Conservation (phyloP, 306 rosid species). For the barrel medic (Medicago truncatula) region DNA sequence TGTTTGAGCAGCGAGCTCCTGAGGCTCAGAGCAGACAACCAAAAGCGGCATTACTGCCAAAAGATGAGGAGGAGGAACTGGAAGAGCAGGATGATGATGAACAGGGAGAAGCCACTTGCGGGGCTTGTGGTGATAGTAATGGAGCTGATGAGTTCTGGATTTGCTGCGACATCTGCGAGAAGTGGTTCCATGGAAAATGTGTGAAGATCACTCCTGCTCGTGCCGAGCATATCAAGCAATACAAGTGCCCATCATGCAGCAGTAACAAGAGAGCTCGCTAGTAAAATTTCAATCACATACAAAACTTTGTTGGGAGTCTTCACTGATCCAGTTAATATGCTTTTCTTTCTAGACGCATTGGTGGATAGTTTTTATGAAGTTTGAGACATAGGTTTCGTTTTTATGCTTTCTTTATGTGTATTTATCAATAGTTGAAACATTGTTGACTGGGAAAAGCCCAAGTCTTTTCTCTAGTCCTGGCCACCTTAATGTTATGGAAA, state of each 20-base stretch:
- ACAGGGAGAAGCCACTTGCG: constrained; percentile 81
- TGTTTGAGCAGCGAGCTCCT: constrained; percentile 57
- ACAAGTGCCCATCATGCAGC: constrained; percentile 96
- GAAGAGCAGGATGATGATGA: constrained; percentile 81
- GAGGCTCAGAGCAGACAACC: constrained; percentile 62
- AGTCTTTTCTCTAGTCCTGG: constrained; percentile 29
- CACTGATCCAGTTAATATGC: constrained; percentile 42
- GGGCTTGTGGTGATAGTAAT: constrained; percentile 81
- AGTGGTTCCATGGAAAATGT: constrained; percentile 93
- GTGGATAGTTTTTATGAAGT: constrained; percentile 42
- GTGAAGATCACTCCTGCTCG: constrained; percentile 88
- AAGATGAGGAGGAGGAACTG: constrained; percentile 66
- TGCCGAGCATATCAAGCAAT: constrained; percentile 91
- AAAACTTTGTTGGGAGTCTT: constrained; percentile 39
- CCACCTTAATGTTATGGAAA: background rate
- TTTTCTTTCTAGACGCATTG: constrained; percentile 40
- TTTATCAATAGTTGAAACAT: constrained; percentile 26
- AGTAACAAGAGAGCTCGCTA: constrained; percentile 80
- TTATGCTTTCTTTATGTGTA: constrained; percentile 25
- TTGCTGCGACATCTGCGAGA: constrained; percentile 87
- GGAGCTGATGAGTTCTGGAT: constrained; percentile 92
- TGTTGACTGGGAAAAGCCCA: constrained; percentile 29
- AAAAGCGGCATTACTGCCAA: constrained; percentile 48
- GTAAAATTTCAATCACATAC: constrained; percentile 29
- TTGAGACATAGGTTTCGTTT: constrained; percentile 46